Conservation (phyloP, 2,329 filamentous ascomycete genomes). For the Venturia aucupariae region DNA sequence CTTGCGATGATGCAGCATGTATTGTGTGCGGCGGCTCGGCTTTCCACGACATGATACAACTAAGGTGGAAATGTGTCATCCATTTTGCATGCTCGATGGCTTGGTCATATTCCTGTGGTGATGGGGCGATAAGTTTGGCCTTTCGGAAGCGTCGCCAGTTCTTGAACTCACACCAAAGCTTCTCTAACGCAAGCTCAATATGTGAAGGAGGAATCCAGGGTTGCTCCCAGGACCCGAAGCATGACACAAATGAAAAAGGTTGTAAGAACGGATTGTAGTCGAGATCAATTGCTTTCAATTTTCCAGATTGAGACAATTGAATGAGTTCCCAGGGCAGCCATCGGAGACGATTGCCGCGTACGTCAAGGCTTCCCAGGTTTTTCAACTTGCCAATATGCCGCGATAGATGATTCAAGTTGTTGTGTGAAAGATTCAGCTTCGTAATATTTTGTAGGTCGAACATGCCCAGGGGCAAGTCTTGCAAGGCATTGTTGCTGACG, state of each 20-base stretch:
- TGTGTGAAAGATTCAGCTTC: conserved; percentile 57
- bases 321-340: conserved; percentile 56
- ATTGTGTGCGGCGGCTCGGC: neutral
- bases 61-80: neutral
- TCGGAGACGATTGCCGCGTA: conserved; percentile 54
- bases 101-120: neutral
- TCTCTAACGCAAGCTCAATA: neutral
- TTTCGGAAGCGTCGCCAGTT: neutral
- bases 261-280: conserved; percentile 1
- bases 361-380: conserved; percentile 53
- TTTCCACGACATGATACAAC: neutral
- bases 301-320: conserved; percentile 35
- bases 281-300: neutral
- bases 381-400: conserved; percentile 48
- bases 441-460: conserved; percentile 54
- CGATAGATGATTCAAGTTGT: conserved; percentile 52
- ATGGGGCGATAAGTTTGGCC: neutral
- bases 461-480: conserved; percentile 48
- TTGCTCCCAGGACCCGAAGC: conserved; percentile 18
- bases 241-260: conserved; percentile 23
- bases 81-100: neutral
- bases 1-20: neutral
- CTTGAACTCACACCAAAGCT: neutral
- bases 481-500: conserved; percentile 50
- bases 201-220: neutral